These are phyloP conservation scores for Coprinopsis strossmayeri DNA, from an alignment of 768 basidiomycete genomes.

Conservation along the genomic window DNA sequence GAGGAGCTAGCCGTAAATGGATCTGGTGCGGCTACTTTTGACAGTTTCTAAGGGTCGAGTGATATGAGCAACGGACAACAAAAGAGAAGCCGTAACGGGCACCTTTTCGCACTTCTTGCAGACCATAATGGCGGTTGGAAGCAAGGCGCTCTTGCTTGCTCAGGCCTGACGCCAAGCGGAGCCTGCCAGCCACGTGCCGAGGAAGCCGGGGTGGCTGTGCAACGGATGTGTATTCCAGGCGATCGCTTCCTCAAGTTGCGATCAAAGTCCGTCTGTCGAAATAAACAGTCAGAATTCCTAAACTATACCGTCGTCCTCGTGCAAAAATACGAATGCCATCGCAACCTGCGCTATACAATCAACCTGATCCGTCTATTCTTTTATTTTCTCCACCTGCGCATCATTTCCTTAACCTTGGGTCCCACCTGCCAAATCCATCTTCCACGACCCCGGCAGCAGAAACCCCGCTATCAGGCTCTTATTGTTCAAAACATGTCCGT, in stretches of 20 bases:
- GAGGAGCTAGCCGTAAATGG: slow-evolving; percentile 70
- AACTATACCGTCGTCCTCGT: background rate
- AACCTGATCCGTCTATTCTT: slow-evolving; percentile 27
- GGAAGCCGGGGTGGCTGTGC: slow-evolving; percentile 11
- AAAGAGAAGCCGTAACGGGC: slow-evolving; percentile 19
- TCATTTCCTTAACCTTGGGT: slow-evolving; percentile 27
- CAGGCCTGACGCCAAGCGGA: slow-evolving; percentile 12
- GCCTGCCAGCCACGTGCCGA: slow-evolving; percentile 10
- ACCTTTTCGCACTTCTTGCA: slow-evolving; percentile 84
- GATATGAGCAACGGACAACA: slow-evolving; percentile 16
- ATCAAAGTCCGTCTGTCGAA: background rate
- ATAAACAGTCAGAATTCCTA: background rate
- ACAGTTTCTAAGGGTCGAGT: slow-evolving; percentile 61
- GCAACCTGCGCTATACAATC: slow-evolving; percentile 30
- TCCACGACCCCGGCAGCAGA: slow-evolving; percentile 29
- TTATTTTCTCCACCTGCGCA: slow-evolving; percentile 15
- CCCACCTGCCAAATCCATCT: slow-evolving; percentile 29
- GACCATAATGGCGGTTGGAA: slow-evolving; percentile 50
- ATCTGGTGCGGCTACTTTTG: slow-evolving; percentile 85
- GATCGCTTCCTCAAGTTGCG: slow-evolving; percentile 1
- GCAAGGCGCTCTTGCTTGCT: slow-evolving; percentile 18
- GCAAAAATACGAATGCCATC: slow-evolving; percentile 18
- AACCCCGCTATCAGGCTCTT: slow-evolving; percentile 40
- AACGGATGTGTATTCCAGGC: background rate
- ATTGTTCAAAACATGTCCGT: slow-evolving; percentile 40